A percentile compares a stretch with the other conserved stretches of the same genome.
Evolutionary conservation across 805 yeast genomes (phyloP).

Genomic region (Starmerella potacharoeniae): DNA sequence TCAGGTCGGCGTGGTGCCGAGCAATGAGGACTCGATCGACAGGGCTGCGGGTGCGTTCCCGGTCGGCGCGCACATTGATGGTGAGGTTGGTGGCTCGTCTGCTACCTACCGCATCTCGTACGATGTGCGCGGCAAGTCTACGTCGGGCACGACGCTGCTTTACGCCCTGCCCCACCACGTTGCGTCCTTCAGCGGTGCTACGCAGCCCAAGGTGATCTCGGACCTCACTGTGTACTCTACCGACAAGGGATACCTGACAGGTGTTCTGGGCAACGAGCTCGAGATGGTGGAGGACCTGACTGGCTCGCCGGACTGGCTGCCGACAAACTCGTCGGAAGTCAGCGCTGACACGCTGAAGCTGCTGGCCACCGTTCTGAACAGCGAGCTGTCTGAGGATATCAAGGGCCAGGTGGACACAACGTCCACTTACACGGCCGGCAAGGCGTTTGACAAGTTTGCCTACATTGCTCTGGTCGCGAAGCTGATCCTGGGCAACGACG

Average conservation of each 20-base stretch:
- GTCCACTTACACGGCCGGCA: constrained; percentile 87
- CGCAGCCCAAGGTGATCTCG: constrained; percentile 24
- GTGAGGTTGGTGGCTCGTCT: constrained; percentile 34
- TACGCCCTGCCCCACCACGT: constrained; percentile 64
- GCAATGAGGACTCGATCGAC: constrained; percentile 36
- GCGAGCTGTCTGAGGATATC: constrained; percentile 47
- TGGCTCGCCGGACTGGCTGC: constrained; percentile 40
- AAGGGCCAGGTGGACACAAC: constrained; percentile 50
- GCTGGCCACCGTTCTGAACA: constrained; percentile 39
- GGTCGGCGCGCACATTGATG: constrained; percentile 38
- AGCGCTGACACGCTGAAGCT: constrained; percentile 32
- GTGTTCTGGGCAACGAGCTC: constrained; percentile 28
- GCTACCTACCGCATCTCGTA: constrained; percentile 42
- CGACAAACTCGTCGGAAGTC: constrained; percentile 40
- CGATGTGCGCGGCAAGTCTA: constrained; percentile 40
- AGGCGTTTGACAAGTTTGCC: constrained; percentile 80
- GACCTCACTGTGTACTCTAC: constrained; percentile 36
- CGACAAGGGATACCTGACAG: constrained; percentile 34
- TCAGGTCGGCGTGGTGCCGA: constrained; percentile 43
- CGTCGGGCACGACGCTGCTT: constrained; percentile 34
- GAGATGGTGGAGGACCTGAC: constrained; percentile 33
- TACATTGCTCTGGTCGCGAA: constrained; percentile 66
- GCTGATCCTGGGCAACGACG: constrained; percentile 47
- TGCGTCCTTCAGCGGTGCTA: constrained; percentile 32
- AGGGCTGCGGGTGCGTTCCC: constrained; percentile 59